Conservation (phyloP, 139 green algal species). For the Chlorella sp. region DNA sequence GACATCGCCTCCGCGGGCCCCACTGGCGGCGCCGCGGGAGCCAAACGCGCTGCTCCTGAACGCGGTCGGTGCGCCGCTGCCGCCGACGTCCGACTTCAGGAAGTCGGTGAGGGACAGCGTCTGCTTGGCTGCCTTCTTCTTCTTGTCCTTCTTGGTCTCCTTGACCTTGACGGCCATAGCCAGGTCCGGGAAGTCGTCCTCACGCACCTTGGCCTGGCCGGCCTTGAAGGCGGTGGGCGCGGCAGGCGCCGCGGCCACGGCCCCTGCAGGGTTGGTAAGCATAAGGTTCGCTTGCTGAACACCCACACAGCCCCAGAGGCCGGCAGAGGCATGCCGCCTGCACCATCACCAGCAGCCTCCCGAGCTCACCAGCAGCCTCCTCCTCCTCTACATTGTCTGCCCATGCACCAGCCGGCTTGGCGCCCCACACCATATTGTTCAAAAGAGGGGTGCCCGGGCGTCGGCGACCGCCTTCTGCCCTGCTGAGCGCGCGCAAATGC, state of each 20-base stretch:
- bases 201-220: background rate
- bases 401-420: conserved; percentile 47
- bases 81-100: conserved; percentile 36
- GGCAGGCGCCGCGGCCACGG: background rate
- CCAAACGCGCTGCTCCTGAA: background rate
- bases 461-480: background rate
- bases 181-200: conserved; percentile 76
- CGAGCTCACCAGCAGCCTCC: conserved; percentile 38
- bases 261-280: background rate
- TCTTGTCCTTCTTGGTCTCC: conserved; percentile 73
- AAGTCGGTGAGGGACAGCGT: conserved; percentile 78
- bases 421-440: conserved; percentile 10
- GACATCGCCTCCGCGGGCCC: conserved; percentile 42
- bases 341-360: background rate
- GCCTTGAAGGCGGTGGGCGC: background rate
- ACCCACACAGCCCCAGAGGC: background rate
- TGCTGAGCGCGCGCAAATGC: background rate
- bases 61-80: background rate
- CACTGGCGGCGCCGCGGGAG: background rate
- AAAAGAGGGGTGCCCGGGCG: background rate
- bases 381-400: conserved; percentile 66
- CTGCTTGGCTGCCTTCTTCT: conserved; percentile 66
- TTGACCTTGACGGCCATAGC: conserved; percentile 58
- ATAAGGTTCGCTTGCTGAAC: background rate
- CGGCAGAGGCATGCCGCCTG: background rate